Evolutionary conservation across 106 monocot genomes (phyloP).

Genomic region (Allium fistulosum): DNA sequence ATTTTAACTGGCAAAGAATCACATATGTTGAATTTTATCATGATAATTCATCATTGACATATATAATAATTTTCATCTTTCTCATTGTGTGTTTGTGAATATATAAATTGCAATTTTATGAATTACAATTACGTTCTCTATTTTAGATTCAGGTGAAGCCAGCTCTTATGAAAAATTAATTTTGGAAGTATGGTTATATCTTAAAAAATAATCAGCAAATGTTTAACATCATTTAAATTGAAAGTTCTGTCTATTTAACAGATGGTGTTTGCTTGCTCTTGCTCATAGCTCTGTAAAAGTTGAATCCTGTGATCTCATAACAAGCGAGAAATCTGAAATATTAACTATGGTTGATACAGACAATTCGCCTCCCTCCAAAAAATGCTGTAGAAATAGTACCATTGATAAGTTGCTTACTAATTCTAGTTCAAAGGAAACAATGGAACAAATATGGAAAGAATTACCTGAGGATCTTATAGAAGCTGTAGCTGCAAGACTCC

Average conservation of each 20-base stretch:
- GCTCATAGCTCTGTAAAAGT: slow-evolving; percentile 30
- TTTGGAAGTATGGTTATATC: too few relatives aligned
- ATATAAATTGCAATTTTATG: too few relatives aligned
- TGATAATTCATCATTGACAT: too few relatives aligned
- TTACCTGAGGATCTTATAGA: slow-evolving; percentile 79
- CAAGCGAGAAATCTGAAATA: slow-evolving; percentile 14
- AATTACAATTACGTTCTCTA: too few relatives aligned
- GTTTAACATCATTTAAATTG: not conserved
- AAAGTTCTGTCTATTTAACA: slow-evolving; percentile 12
- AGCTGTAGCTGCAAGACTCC: slow-evolving; percentile 66
- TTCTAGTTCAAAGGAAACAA: slow-evolving; percentile 24
- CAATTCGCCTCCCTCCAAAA: slow-evolving; percentile 36
- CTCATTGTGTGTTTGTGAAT: too few relatives aligned
- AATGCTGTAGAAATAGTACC: slow-evolving; percentile 30
- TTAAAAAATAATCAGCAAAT: not conserved
- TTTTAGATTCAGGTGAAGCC: too few relatives aligned
- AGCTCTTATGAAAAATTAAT: too few relatives aligned
- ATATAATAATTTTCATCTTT: too few relatives aligned
- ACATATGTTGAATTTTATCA: too few relatives aligned
- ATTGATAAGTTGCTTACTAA: slow-evolving; percentile 8
- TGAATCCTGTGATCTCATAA: slow-evolving; percentile 19
- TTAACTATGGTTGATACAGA: slow-evolving; percentile 33
- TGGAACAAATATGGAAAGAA: slow-evolving; percentile 78
- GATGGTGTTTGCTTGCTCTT: slow-evolving; percentile 41
- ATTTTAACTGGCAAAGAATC: too few relatives aligned